Evolutionary conservation across 148 eudicot genomes (phyloP), one percentile per base, ranked within the genome.

Genomic region (Heliamphora exappendiculata): DNA sequence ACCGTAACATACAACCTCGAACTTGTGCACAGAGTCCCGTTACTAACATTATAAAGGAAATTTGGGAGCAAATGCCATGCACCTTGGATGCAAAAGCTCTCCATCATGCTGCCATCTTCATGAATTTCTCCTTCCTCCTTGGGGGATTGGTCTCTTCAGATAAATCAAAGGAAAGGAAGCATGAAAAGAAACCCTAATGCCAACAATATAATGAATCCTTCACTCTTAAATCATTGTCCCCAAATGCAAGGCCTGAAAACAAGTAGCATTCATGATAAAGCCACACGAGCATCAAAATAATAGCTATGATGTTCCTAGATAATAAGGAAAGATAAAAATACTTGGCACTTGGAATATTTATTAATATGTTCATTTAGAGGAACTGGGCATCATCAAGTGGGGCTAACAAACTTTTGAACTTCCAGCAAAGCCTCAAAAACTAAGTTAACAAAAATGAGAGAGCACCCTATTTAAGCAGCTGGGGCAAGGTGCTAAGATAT

Each of bases 231-330:
- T 82, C 80, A 82, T 42, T 76, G 79, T 39, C 75, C 76, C 85
- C 85, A 82, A 44, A 79, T 79, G 70, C 85, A 82, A 24, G 79
- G 82, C 82, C 85, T 79, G 68, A 9, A 28, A 82, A 76, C 59
- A 67, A 58, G 24, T 4, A 75, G 58, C 49, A 58, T 66, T 3
- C 54, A 41, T 8, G 65, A 29, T 29, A 73, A 54, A 29, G 4
- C 45, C 10, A 13, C 0, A 34, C 11, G 12, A 20, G n/a, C 16
- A 34, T 24, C 28, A 12, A 7, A 17, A 24, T 8, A 72, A 73
- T 14, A 36, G 58, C 14, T 34, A 69, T 29, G 26, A 70, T 16
- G 20, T 13, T 26, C 17, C 10, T n/a, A 10, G 42, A n/a, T 22
- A 68, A 14, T 13, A 3, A 22, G 42, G 16, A 68, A 10, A 42